phyloP scores from a whole-genome alignment of 306 rosid species.

The Malus domestica region DNA sequence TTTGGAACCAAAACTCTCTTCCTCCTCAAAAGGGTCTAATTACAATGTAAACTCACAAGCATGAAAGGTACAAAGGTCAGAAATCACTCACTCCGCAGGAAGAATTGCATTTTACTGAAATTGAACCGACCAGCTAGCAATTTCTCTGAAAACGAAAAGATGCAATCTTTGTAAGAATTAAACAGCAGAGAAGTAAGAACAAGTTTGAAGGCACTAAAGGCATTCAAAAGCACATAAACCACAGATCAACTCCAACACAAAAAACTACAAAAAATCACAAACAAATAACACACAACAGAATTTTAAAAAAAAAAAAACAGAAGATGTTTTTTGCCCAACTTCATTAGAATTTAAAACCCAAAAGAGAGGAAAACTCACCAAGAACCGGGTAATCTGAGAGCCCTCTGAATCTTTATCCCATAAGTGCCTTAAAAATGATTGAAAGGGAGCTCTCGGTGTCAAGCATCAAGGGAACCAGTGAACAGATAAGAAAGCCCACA shows the following conservation, averaged over 20 bases:
- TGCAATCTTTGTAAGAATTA: slow-evolving; percentile 14
- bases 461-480: slow-evolving; percentile 69
- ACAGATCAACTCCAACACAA: slow-evolving; percentile 26
- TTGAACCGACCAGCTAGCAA: neutral
- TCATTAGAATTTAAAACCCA: slow-evolving; percentile 6
- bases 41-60: slow-evolving; percentile 12
- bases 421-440: slow-evolving; percentile 38
- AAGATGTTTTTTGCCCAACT: slow-evolving; percentile 1
- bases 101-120: slow-evolving; percentile 4
- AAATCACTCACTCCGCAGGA: slow-evolving; percentile 16
- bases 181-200: slow-evolving; percentile 17
- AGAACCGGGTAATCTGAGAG: slow-evolving; percentile 21
- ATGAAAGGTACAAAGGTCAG: slow-evolving; percentile 18
- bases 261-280: neutral
- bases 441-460: slow-evolving; percentile 50
- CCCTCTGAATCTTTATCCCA: slow-evolving; percentile 32
- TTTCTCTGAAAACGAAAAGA: slow-evolving; percentile 15
- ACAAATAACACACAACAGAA: neutral
- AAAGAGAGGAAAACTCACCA: slow-evolving; percentile 29
- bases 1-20: slow-evolving; percentile 20
- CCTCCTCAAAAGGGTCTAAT: slow-evolving; percentile 10
- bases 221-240: slow-evolving; percentile 23
- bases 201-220: neutral
- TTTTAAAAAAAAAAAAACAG: neutral
- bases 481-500: slow-evolving; percentile 36